Base-by-base conservation (phyloP, 345 rosid species). In the Heritiera littoralis region DNA sequence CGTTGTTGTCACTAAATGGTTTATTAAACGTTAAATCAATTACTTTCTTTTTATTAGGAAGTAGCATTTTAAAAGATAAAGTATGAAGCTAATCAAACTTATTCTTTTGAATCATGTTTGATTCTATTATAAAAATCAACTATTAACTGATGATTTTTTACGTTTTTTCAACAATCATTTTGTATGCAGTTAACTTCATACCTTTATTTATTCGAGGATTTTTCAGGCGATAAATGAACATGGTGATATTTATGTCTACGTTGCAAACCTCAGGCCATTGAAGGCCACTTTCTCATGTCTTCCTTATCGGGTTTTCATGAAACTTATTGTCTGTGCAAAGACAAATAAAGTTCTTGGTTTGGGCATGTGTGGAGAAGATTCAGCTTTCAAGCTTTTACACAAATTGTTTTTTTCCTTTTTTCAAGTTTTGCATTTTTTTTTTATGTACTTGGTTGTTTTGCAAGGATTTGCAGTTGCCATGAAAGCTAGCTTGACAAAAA, bases 231-330 rank as follows among this genome's bases (percentile, higher is more conserved):
- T 83, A n/a, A 84, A 90, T 68, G 84, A 92, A 74, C 88, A 85
- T 77, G 93, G 98, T 43, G 94, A 95, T 55, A 28, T 95, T 28
- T 98, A 95, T 80, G 82, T 93, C 81, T 93, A 69, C 90, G 90
- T 97, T 35, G 40, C 8, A 76, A 92, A 92, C 83, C 92, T 95
- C 87, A 91, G 86, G 86, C 98, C 98, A 17, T 83, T 95, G 70
- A 95, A 95, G 86, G 93, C 98, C 61, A 95, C 98, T 54, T 88
- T 95, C 38, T 93, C 97, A n/a, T 97, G 98, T 68, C 97, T 92
- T 82, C 98, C 97, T 35, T 97, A 95, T 83, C 87, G 91, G 4
- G 88, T 83, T 72, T 90, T 90, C 72, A 90, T 95, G 98, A 93
- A 93, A 85, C 91, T 95, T 60, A 84, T 93, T 61, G 95, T 93